Base-by-base conservation (phyloP, 2,329 filamentous ascomycete species). In the Trichoderma aggressivum region DNA sequence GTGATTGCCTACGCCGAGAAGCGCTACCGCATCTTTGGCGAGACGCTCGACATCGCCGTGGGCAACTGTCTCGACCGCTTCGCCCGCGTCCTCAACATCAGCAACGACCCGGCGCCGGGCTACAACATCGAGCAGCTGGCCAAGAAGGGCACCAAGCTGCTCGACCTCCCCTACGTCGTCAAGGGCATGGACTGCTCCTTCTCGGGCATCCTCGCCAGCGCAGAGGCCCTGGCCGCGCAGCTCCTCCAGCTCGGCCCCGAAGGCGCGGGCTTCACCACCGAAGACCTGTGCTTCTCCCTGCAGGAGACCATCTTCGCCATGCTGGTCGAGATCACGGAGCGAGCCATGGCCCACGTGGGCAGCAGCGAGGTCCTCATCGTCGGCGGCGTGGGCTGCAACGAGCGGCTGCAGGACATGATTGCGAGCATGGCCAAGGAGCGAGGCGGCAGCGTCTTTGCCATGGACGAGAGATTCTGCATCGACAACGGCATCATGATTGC, bases 401-500 rank as follows among this genome's bases (percentile, higher is more conserved):
- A 97, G 83, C 88, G 96, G 5, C 80, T 99, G 75, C 96, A 99
- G 84, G 90, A 97, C 77, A 99, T 99, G 96, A 99, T 99, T 96
- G 94, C 93, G 18, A 86, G 92, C 60, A 99, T 99, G 96, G 95
- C 94, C 18, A 86, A 85, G 58, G 94, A 97, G 80, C 86, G 96
- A 47, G 93, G 94, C 67, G 96, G 96, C 5, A 94, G 90, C 77
- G 93, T 98, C 4, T 98, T 92, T 82, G 94, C 96, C 28, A 98
- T 95, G 0, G 96, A 99, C 80, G 96, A 99, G 85, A 87, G 96
- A 59, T 99, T 97, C 80, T 99, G 96, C 80, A 99, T 99, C 76
- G 96, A 99, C 82, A 99, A 99, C 77, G 96, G 96, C 62, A 98
- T 99, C 79, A 99, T 99, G 96, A 99, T 99, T 83, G 96, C 96